phyloP scores from a whole-genome alignment of 805 yeast genomes.

The Yarrowia alimentaria region DNA sequence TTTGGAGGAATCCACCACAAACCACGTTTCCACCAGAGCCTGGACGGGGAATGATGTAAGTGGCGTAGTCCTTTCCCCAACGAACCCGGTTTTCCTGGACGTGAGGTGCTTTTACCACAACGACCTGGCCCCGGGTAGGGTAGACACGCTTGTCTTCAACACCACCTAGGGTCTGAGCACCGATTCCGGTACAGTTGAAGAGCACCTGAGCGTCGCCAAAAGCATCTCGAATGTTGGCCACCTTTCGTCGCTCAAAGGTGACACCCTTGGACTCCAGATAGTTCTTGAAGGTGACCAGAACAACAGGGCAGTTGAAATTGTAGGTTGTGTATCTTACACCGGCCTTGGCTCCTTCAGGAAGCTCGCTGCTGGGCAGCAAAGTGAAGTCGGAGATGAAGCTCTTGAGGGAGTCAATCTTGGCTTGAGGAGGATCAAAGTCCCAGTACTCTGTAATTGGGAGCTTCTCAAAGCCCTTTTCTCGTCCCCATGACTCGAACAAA shows the following conservation, averaged over 20 bases:
- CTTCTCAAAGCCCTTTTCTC: slow-evolving; percentile 53
- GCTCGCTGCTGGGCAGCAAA: slow-evolving; percentile 41
- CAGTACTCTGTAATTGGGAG: slow-evolving; percentile 59
- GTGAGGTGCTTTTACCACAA: slow-evolving; percentile 68
- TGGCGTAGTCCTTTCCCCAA: slow-evolving; percentile 62
- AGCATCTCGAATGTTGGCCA: slow-evolving; percentile 60
- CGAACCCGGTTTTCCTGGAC: slow-evolving; percentile 51
- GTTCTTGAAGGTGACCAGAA: slow-evolving; percentile 48
- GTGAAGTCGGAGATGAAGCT: slow-evolving; percentile 51
- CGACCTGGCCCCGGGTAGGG: slow-evolving; percentile 81
- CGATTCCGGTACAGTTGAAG: slow-evolving; percentile 77
- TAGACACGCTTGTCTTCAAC: slow-evolving; percentile 59
- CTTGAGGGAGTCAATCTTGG: slow-evolving; percentile 48
- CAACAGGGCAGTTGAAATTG: slow-evolving; percentile 71
- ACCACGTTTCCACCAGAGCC: slow-evolving; percentile 62
- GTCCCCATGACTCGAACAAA: slow-evolving; percentile 52
- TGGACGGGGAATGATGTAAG: slow-evolving; percentile 74
- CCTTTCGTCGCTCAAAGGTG: slow-evolving; percentile 46
- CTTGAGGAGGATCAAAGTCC: slow-evolving; percentile 41
- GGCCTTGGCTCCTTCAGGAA: slow-evolving; percentile 53
- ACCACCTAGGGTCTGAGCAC: slow-evolving; percentile 63
- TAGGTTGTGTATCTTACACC: slow-evolving; percentile 60
- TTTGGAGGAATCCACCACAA: slow-evolving; percentile 72
- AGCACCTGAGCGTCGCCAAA: slow-evolving; percentile 45
- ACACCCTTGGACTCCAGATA: slow-evolving; percentile 53